Percentiles rank a stretch among this genome's conserved stretches.
These are phyloP conservation scores for Globisporangium paroecandrum DNA, from an alignment of 352 stramenopile species.

Conservation along the genomic window DNA sequence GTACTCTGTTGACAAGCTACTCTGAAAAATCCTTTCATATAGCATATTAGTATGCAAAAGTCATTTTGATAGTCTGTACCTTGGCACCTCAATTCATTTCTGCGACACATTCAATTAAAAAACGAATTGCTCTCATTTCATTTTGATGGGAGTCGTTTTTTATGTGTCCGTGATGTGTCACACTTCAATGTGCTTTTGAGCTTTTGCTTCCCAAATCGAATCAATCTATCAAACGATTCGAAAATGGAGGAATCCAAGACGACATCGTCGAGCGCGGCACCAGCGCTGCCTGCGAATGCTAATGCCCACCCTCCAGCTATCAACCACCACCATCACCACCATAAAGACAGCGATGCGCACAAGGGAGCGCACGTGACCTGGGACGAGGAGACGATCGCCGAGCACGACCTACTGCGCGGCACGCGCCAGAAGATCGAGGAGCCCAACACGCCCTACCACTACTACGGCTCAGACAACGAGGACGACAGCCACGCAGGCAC, in stretches of 20 bases:
- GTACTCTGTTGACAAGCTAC: too few species aligned
- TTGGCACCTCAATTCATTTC: background rate
- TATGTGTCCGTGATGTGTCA: background rate
- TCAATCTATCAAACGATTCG: background rate
- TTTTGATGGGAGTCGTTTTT: background rate
- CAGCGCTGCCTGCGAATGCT: background rate
- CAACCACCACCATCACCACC: background rate
- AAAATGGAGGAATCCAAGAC: slow-evolving; percentile 2
- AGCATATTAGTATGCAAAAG: background rate
- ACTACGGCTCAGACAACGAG: slow-evolving; percentile 35
- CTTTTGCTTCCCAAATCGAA: background rate
- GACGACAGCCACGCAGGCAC: slow-evolving; percentile 18
- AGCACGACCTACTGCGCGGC: slow-evolving; percentile 88
- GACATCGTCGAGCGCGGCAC: background rate
- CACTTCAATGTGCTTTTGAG: background rate
- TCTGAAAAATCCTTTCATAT: background rate
- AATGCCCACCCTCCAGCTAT: background rate
- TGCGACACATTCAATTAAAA: background rate
- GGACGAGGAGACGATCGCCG: slow-evolving; percentile 91
- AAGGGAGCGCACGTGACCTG: slow-evolving; percentile 60
- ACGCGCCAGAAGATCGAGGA: slow-evolving; percentile 94
- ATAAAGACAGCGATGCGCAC: background rate
- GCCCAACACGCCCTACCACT: slow-evolving; percentile 90
- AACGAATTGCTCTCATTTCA: background rate
- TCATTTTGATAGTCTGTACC: background rate